Evolutionary conservation across 208 protist genomes (phyloP).

Genomic region (Crithidia bombi): DNA sequence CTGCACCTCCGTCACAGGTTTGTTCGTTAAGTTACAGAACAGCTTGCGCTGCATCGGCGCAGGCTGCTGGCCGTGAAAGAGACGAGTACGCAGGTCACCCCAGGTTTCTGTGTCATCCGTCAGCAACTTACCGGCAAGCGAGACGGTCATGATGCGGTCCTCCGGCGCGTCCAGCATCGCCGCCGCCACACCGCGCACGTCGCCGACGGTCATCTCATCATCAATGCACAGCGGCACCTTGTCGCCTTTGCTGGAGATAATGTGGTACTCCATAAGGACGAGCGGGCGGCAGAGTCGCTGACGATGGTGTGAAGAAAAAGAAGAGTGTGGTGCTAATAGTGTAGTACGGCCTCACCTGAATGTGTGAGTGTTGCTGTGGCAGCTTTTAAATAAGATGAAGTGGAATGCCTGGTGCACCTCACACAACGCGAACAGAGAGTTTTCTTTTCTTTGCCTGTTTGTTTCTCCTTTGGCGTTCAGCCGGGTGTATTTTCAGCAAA

Average conservation of each 20-base stretch:
- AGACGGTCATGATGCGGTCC: constrained; percentile 49
- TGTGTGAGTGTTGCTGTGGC: background rate
- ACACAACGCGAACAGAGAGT: no score
- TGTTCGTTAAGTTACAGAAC: constrained; percentile 56
- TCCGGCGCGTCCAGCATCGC: constrained; percentile 63
- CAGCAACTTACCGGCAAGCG: constrained; percentile 66
- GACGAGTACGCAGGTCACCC: constrained; percentile 30
- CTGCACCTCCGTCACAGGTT: constrained; percentile 27
- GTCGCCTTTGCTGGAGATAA: constrained; percentile 71
- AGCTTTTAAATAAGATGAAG: background rate
- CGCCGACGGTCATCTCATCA: constrained; percentile 72
- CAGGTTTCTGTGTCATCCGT: constrained; percentile 50
- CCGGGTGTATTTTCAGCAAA: no score
- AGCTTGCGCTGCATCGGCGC: constrained; percentile 55
- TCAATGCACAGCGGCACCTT: constrained; percentile 70
- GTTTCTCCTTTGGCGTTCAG: no score
- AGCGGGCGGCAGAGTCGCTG: background rate
- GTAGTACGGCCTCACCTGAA: no score
- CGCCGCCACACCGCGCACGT: constrained; percentile 66
- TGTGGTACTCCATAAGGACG: constrained; percentile 58
- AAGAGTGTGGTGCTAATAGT: background rate
- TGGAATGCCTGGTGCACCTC: no score
- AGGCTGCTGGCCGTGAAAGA: constrained; percentile 15
- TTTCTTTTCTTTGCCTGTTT: no score
- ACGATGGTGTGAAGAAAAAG: background rate